These are phyloP conservation scores for Biancaea sappan DNA, from an alignment of 306 rosid species.

Conservation along the genomic window DNA sequence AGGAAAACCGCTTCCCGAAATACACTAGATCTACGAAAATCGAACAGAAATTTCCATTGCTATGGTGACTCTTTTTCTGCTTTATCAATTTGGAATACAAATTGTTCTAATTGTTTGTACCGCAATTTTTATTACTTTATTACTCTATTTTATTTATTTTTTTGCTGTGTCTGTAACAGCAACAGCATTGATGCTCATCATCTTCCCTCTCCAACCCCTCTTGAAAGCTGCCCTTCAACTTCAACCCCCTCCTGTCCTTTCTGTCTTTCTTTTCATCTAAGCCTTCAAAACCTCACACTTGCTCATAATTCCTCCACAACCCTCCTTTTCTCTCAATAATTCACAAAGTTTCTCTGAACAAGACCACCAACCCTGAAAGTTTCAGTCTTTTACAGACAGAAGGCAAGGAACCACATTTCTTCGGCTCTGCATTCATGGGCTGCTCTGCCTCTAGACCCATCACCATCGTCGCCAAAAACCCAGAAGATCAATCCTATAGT, in stretches of 20 bases:
- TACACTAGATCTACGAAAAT: background rate
- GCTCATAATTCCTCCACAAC: constrained; percentile 21
- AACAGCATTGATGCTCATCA: constrained; percentile 47
- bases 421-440: constrained; percentile 59
- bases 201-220: constrained; percentile 40
- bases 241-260: constrained; percentile 30
- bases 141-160: too few species aligned
- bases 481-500: constrained; percentile 36
- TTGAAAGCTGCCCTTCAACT: constrained; percentile 52
- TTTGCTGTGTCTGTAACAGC: background rate
- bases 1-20: too few species aligned
- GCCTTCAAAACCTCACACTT: constrained; percentile 31
- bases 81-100: constrained; percentile 29
- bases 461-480: constrained; percentile 46
- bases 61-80: constrained; percentile 12
- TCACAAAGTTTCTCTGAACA: constrained; percentile 22
- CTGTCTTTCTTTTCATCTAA: constrained; percentile 38
- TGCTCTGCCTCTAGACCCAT: constrained; percentile 79
- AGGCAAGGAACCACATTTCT: constrained; percentile 14
- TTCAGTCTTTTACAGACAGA: constrained; percentile 26
- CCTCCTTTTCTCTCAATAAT: background rate
- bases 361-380: constrained; percentile 30
- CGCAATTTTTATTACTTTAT: background rate
- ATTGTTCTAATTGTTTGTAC: constrained; percentile 35
- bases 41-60: constrained; percentile 36